Conservation (phyloP, 2,329 filamentous ascomycete genomes). For the Sordariomycetes sp. region DNA sequence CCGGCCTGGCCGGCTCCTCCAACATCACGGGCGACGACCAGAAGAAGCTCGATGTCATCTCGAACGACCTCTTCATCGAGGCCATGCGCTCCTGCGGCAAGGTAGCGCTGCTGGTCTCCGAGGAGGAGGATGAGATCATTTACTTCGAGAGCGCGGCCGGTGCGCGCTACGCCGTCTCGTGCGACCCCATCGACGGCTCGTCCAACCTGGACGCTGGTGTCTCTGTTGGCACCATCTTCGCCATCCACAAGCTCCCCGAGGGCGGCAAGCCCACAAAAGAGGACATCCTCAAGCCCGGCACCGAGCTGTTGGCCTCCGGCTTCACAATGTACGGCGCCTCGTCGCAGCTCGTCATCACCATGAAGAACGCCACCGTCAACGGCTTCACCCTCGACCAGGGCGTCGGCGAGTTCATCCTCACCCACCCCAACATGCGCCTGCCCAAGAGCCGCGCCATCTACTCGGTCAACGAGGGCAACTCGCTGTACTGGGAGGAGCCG, state of each 20-base stretch:
- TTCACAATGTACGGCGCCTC: conserved; percentile 99
- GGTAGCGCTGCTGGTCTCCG: conserved; percentile 87
- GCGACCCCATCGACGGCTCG: conserved; percentile 95
- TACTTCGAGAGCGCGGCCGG: conserved; percentile 69
- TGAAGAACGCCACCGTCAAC: conserved; percentile 86
- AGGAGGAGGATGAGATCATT: conserved; percentile 92
- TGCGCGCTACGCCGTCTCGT: conserved; percentile 87
- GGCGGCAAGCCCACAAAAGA: conserved; percentile 66
- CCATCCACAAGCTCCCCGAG: conserved; percentile 80
- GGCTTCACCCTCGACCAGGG: conserved; percentile 97
- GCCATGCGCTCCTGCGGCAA: conserved; percentile 90
- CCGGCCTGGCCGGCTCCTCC: conserved; percentile 85
- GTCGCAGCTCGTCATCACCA: conserved; percentile 91
- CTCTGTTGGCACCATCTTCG: conserved; percentile 96
- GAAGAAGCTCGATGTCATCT: conserved; percentile 99
- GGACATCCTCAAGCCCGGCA: conserved; percentile 82
- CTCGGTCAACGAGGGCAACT: conserved; percentile 98
- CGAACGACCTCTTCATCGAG: conserved; percentile 94
- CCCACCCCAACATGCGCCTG: conserved; percentile 88
- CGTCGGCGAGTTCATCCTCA: conserved; percentile 96
- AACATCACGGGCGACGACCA: conserved; percentile 97
- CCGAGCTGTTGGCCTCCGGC: conserved; percentile 85
- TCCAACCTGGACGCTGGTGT: conserved; percentile 98
- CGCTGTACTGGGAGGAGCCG: conserved; percentile 85
- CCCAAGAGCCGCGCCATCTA: conserved; percentile 79